phyloP scores from a whole-genome alignment of 106 monocot genomes.

The Gastrodia elata region DNA sequence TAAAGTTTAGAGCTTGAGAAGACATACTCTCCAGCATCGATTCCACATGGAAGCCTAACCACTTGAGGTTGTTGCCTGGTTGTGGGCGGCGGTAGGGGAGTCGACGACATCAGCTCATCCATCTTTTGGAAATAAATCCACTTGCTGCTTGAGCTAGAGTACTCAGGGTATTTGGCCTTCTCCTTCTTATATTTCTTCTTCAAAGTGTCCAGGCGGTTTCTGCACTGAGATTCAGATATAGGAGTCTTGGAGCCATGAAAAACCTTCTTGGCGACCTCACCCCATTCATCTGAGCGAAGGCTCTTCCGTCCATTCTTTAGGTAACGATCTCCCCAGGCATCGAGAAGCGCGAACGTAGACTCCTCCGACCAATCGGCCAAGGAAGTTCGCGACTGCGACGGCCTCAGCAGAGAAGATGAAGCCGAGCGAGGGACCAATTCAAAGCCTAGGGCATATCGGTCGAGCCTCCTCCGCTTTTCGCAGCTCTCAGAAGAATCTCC shows the following conservation, averaged over 20 bases:
- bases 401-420: not conserved
- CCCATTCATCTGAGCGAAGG: conserved; percentile 81
- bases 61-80: conserved; percentile 13
- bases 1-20: conserved; percentile 31
- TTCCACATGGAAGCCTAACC: conserved; percentile 37
- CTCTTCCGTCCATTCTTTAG: conserved; percentile 67
- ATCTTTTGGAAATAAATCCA: conserved; percentile 86
- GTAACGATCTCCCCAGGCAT: conserved; percentile 82
- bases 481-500: conserved; percentile 37
- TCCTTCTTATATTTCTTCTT: conserved; percentile 96
- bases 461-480: conserved; percentile 63
- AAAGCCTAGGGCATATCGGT: conserved; percentile 55
- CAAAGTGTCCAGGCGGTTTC: conserved; percentile 71
- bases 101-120: conserved; percentile 50
- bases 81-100: conserved; percentile 10
- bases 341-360: conserved; percentile 70
- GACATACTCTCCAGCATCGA: conserved; percentile 59
- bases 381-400: conserved; percentile 11
- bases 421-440: conserved; percentile 65
- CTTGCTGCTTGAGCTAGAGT: conserved; percentile 17
- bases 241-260: conserved; percentile 31
- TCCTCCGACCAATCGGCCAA: conserved; percentile 83
- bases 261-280: conserved; percentile 68
- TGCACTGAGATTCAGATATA: conserved; percentile 56
- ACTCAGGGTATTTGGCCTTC: conserved; percentile 42